Evolutionary conservation across 768 basidiomycete genomes (phyloP), one percentile per base, ranked within the genome.

Genomic region (Chlorophyllum brunneum): DNA sequence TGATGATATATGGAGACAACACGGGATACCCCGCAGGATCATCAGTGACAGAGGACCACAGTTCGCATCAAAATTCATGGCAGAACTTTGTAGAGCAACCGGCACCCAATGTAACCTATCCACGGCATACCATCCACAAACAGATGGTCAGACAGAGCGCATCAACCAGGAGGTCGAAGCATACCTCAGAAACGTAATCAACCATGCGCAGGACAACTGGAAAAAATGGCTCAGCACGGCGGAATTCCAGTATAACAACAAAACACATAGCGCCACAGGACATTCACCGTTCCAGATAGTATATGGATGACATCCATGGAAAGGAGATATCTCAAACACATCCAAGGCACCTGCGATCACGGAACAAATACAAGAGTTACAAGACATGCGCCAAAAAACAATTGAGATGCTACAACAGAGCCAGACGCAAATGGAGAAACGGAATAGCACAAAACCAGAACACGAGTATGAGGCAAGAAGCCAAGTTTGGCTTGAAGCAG

Each of bases 61-160:
- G 48, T 63, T 60, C 20, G 49, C 46, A n/a, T 26, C 42, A 29
- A 44, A 44, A 44, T 44, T 15, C 40, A 41, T 41, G 5, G 5
- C 6, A 23, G 27, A 44, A 5, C 9, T 44, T 4, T 29, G 13
- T 7, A n/a, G 11, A 5, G 1, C 8, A 18, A 9, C 15, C 7
- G 5, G 27, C 2, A 27, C 29, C 10, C 5, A 27, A 44, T 10
- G 27, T 13, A 30, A 26, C 2, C 16, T 65, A 7, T 65, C 63
- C 5, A 73, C 68, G 0, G 66, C 69, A 1, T 73, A 66, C 57
- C 72, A 73, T 37, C 71, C 68, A 6, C 51, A n/a, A n/a, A n/a
- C n/a, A n/a, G n/a, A n/a, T n/a, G n/a, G n/a, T n/a, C n/a, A n/a
- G n/a, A n/a, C n/a, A 0, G 56, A 66, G 54, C 7, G 55, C 1